Base-by-base conservation (phyloP, 2,329 filamentous ascomycete genomes). In the Aspergillus melleus region DNA sequence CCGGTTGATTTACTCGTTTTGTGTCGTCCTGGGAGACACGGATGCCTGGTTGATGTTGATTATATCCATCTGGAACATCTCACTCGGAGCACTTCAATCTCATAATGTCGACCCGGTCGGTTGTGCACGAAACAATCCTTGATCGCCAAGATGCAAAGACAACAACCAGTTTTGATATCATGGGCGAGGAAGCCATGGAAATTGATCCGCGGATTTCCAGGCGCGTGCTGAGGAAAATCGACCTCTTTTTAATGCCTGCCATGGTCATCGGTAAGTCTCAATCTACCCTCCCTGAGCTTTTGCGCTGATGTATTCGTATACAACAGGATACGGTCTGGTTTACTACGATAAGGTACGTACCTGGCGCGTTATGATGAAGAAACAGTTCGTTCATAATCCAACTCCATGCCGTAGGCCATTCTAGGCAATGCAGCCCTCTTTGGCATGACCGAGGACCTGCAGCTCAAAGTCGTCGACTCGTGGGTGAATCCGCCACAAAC, bases 361-460 rank as follows among this genome's bases (percentile, higher is more conserved):
- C 11, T 5, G 19, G 19, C 3, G 4, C 9, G 12, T 8, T 2
- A 29, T 6, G 2, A 30, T 30, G 22, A 24, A 24, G 4, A 4
- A 4, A 5, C 22, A 24, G 22, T 24, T 24, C 22, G 22, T 24
- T 24, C 4, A 24, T 24, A 52, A 10, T 32, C n/a, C 16, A 22
- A 29, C 55, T 3, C 20, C n/a, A 3, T 16, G 24, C 2, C 44
- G 1, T 52, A 88, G 79, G 89, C 90, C 8, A 92, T 92, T 61
- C 80, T 92, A 2, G 90, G 90, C 19, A 86, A 85, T 22, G 89
- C 90, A 0, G 86, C 83, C 1, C 83, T 92, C 11, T 91, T 92
- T 70, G 90, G 90, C 64, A 91, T 92, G 89, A 91, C 88, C 0
- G 77, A 78, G 2, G 89, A 92, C 69, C 81, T 92, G 3, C 63